Evolutionary conservation across 768 basidiomycete species (phyloP).

Genomic region (Boletales sp.): DNA sequence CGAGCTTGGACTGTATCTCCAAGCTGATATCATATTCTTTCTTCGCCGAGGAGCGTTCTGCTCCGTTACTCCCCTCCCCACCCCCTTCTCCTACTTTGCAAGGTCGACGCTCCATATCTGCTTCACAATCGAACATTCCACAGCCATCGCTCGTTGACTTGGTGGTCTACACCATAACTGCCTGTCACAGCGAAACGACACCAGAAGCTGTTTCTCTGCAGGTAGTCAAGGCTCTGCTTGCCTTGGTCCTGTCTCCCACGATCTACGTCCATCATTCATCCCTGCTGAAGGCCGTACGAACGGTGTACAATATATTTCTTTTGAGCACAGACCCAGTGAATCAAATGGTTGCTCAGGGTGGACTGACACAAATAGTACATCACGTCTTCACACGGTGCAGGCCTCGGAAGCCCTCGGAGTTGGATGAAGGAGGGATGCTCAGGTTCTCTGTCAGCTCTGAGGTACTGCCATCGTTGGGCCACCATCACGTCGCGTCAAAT

Average conservation of each 20-base stretch:
- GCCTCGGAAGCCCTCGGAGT: slow-evolving; percentile 24
- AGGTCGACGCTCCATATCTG: slow-evolving; percentile 38
- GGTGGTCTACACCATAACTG: slow-evolving; percentile 91
- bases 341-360: slow-evolving; percentile 97
- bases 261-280: slow-evolving; percentile 93
- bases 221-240: slow-evolving; percentile 91
- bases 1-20: slow-evolving; percentile 94
- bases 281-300: slow-evolving; percentile 91
- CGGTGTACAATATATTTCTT: slow-evolving; percentile 97
- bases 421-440: slow-evolving; percentile 13
- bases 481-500: slow-evolving; percentile 3
- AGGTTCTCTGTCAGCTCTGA: slow-evolving; percentile 25
- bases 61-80: slow-evolving; percentile 58
- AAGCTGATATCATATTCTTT: slow-evolving; percentile 98
- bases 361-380: slow-evolving; percentile 96
- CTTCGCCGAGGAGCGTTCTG: slow-evolving; percentile 68
- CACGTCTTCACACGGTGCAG: slow-evolving; percentile 89
- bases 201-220: slow-evolving; percentile 92
- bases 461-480: slow-evolving; percentile 6
- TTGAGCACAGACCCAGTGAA: slow-evolving; percentile 87
- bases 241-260: slow-evolving; percentile 82
- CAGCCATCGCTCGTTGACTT: slow-evolving; percentile 84
- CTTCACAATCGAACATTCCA: slow-evolving; percentile 48
- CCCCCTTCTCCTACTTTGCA: slow-evolving; percentile 65
- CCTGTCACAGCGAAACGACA: slow-evolving; percentile 84